Percentiles rank a stretch among this genome's conserved stretches.
These are phyloP conservation scores for Wickerhamiella azymoides DNA, from an alignment of 805 yeast genomes.

Conservation along the genomic window DNA sequence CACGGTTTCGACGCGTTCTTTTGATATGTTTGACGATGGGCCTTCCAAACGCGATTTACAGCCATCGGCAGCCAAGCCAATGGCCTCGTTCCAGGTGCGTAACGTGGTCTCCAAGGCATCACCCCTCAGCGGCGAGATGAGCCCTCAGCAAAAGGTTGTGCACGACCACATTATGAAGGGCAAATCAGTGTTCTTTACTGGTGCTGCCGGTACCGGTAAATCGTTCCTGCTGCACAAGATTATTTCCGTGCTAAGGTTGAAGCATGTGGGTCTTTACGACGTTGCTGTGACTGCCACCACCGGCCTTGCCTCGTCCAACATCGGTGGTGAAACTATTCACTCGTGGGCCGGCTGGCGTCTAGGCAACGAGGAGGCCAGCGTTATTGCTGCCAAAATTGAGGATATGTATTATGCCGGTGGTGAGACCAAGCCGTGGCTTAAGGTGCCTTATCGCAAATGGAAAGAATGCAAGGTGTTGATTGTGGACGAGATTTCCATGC, in stretches of 20 bases:
- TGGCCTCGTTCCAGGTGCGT: not conserved
- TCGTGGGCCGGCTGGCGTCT: slow-evolving; percentile 73
- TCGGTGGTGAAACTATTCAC: slow-evolving; percentile 81
- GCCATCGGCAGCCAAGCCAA: not conserved
- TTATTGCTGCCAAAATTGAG: slow-evolving; percentile 34
- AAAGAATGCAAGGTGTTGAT: slow-evolving; percentile 50
- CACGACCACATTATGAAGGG: slow-evolving; percentile 45
- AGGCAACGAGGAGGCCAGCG: slow-evolving; percentile 38
- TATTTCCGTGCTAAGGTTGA: slow-evolving; percentile 35
- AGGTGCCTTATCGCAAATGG: slow-evolving; percentile 36
- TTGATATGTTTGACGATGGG: not conserved
- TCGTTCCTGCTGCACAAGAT: slow-evolving; percentile 62
- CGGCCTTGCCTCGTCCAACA: slow-evolving; percentile 84
- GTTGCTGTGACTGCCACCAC: slow-evolving; percentile 92
- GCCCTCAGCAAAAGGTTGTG: slow-evolving; percentile 37
- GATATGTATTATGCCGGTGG: slow-evolving; percentile 28
- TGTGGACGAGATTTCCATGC: slow-evolving; percentile 89
- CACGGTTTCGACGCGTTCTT: not conserved
- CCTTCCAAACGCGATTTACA: not conserved
- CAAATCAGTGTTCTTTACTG: slow-evolving; percentile 73
- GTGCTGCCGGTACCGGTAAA: slow-evolving; percentile 98
- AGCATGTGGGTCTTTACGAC: slow-evolving; percentile 31
- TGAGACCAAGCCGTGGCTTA: slow-evolving; percentile 19
- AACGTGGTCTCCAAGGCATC: not conserved
- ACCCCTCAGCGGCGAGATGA: not conserved